phyloP scores from a whole-genome alignment of 179 eudicot genomes.

The Silene noctiflora region DNA sequence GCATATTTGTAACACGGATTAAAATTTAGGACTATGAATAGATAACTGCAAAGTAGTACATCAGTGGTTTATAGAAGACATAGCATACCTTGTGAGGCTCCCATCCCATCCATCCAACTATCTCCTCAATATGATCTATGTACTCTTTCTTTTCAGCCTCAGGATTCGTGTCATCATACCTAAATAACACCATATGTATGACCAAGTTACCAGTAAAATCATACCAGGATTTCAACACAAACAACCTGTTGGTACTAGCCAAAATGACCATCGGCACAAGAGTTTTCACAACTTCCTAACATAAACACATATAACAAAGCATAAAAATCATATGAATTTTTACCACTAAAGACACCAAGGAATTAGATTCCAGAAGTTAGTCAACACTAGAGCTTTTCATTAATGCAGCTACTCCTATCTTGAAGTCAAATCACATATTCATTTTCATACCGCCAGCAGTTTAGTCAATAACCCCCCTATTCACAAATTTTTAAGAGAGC shows the following conservation, averaged over 20 bases:
- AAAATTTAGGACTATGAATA: background rate
- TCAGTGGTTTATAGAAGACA: no score
- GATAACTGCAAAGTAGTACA: background rate
- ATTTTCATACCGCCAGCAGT: no score
- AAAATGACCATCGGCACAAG: background rate
- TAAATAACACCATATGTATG: background rate
- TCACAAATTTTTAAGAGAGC: background rate
- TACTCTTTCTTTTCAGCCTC: conserved; percentile 94
- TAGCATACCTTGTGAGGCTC: conserved; percentile 66
- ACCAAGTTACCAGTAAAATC: conserved; percentile 11
- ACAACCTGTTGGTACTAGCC: no score
- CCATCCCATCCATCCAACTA: conserved; percentile 96
- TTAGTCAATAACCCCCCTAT: no score
- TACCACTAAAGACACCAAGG: no score
- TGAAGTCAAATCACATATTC: background rate
- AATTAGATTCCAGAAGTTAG: no score
- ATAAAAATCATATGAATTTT: no score
- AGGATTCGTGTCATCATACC: conserved; percentile 88
- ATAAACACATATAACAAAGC: background rate
- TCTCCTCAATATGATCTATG: conserved; percentile 89
- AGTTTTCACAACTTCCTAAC: background rate
- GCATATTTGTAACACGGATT: conserved; percentile 9
- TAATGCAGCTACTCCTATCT: background rate
- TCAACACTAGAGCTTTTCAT: background rate
- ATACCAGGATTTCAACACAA: background rate